phyloP scores from a whole-genome alignment of 1,284 basidiomycete species.

The Apiotrichum siamense region DNA sequence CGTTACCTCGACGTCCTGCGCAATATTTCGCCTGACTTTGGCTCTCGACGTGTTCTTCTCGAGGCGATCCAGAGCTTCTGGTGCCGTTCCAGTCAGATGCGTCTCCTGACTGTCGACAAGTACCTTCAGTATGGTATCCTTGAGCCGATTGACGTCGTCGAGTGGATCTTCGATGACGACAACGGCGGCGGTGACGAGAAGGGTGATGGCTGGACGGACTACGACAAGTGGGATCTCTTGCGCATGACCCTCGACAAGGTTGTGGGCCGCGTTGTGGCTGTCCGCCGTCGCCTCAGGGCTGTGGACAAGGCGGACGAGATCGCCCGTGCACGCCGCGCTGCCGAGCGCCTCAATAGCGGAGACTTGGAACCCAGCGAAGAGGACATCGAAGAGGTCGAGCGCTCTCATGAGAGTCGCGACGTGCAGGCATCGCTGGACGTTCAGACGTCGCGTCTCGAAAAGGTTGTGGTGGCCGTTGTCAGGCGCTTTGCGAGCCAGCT shows the following conservation, averaged over 20 bases:
- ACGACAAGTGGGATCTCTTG: slow-evolving; percentile 75
- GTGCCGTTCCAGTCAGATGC: slow-evolving; percentile 73
- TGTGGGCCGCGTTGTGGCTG: slow-evolving; percentile 72
- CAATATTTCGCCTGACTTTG: slow-evolving; percentile 57
- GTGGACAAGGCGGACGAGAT: slow-evolving; percentile 83
- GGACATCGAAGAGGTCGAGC: slow-evolving; percentile 26
- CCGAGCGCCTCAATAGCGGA: slow-evolving; percentile 36
- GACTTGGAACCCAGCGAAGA: slow-evolving; percentile 32
- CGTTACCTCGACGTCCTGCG: slow-evolving; percentile 87
- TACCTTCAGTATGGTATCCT: slow-evolving; percentile 97
- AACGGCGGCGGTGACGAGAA: slow-evolving; percentile 40
- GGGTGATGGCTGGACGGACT: slow-evolving; percentile 50
- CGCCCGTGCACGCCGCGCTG: slow-evolving; percentile 63
- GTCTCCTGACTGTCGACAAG: slow-evolving; percentile 91
- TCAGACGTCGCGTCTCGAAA: slow-evolving; percentile 33
- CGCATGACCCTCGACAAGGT: slow-evolving; percentile 75
- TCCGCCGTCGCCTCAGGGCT: slow-evolving; percentile 62
- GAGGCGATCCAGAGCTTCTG: slow-evolving; percentile 69
- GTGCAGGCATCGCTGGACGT: slow-evolving; percentile 39
- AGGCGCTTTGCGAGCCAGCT: slow-evolving; percentile 31
- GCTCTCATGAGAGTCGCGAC: slow-evolving; percentile 34
- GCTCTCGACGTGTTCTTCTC: slow-evolving; percentile 57
- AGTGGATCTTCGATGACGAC: slow-evolving; percentile 64
- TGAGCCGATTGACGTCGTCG: slow-evolving; percentile 84
- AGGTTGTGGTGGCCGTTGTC: slow-evolving; percentile 29